Evolutionary conservation across 169 alveolate species (phyloP).

Genomic region (Plasmodium sp.): DNA sequence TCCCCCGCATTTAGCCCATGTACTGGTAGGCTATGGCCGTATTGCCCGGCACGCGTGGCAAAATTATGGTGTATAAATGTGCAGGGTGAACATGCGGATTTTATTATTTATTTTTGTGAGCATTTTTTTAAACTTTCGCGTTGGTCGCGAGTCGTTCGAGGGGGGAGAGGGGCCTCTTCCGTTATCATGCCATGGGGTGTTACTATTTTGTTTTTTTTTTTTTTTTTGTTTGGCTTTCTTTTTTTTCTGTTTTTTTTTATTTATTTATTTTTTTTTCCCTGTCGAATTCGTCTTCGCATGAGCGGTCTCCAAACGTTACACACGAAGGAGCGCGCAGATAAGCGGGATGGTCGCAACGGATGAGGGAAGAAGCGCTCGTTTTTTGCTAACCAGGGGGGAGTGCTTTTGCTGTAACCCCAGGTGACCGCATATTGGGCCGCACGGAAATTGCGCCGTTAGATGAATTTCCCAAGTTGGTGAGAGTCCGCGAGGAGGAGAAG

Average conservation of each 20-base stretch:
- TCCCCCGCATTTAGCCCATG: neutral
- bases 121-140: neutral
- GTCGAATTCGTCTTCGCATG: neutral
- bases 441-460: neutral
- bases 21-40: conserved; percentile 13
- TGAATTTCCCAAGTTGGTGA: neutral
- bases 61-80: neutral
- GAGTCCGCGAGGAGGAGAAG: neutral
- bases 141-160: neutral
- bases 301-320: neutral
- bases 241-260: neutral
- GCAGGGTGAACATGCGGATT: neutral
- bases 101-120: neutral
- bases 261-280: neutral
- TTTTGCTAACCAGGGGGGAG: neutral
- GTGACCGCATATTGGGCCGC: neutral
- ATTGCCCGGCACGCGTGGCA: neutral
- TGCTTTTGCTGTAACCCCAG: neutral
- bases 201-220: no score
- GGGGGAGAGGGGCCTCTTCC: neutral
- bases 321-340: neutral
- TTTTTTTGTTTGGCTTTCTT: neutral
- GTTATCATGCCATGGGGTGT: neutral
- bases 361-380: neutral
- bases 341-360: neutral